Evolutionary conservation across 1,284 basidiomycete genomes (phyloP), one percentile per base, ranked within the genome.

Genomic region (Veloboletus limbatus): DNA sequence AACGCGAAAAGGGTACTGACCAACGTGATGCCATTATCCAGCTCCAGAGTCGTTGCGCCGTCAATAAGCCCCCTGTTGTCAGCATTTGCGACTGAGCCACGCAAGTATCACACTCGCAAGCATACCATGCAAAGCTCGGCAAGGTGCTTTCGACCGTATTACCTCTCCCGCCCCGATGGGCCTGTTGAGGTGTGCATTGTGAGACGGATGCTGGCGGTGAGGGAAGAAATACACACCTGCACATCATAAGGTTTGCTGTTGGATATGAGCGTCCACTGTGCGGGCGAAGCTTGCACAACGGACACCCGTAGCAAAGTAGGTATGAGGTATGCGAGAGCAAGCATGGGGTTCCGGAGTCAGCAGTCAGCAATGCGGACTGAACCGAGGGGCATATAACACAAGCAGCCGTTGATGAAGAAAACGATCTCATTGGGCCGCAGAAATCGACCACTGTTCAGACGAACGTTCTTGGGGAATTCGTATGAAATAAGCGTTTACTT

Each of bases 131-230:
- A 63, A 88, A 88, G 48, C 80, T 77, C 2, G 82, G 82, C 28
- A 89, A 68, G 6, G 76, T 81, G 56, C 73, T 86, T 68, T 89
- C 86, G 28, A 84, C 72, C 0, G 77, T 77, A 57, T 85, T 82
- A 8, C 88, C 88, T 58, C 88, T 76, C 47, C 82, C 82, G 26
- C 88, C 88, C 44, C 87, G 76, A 63, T 91, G 88, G n/a, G 79
- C 87, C 81, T 89, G 42, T 40, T 16, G 25, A 34, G n/a, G 28
- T 16, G 43, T 30, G 16, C 22, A 16, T 25, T 26, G 38, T 49
- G 28, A 50, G 36, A 43, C 21, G 14, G 9, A 30, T 16, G 26
- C 4, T n/a, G 30, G 9, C 20, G 7, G 25, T 3, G 39, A 47
- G 30, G 22, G 17, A 20, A 37, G 26, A 33, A 20, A 33, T 27